phyloP scores from a whole-genome alignment of 176 grass and related monocot species.

The Tillandsia leiboldiana region DNA sequence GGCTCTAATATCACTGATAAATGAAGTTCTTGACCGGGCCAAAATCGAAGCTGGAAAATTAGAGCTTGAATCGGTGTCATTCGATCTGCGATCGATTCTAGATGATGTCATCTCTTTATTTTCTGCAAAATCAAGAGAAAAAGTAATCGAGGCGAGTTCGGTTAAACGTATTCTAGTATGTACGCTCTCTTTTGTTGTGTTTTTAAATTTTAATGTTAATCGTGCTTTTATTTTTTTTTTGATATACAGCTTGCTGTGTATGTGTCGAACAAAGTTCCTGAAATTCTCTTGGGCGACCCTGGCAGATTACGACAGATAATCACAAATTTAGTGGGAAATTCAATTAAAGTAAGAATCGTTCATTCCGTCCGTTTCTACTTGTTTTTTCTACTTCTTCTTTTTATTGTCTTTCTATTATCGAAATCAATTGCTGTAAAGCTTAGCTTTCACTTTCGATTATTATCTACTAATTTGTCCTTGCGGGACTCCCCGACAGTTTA shows the following conservation, averaged over 20 bases:
- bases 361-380: no score
- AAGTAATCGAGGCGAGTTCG: slow-evolving; percentile 69
- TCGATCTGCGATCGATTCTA: slow-evolving; percentile 75
- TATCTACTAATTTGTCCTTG: neutral
- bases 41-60: slow-evolving; percentile 92
- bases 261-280: slow-evolving; percentile 90
- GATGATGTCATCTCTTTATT: slow-evolving; percentile 88
- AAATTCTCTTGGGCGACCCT: slow-evolving; percentile 84
- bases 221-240: slow-evolving; percentile 8
- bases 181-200: neutral
- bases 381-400: neutral
- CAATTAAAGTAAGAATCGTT: slow-evolving; percentile 59
- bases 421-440: neutral
- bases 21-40: slow-evolving; percentile 93
- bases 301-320: slow-evolving; percentile 97
- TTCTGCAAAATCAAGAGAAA: slow-evolving; percentile 70
- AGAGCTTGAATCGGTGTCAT: slow-evolving; percentile 70
- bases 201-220: slow-evolving; percentile 14
- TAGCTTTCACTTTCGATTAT: neutral
- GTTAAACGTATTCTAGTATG: neutral
- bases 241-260: slow-evolving; percentile 80
- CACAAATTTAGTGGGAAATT: slow-evolving; percentile 94
- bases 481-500: slow-evolving; percentile 44
- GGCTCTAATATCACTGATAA: slow-evolving; percentile 80
- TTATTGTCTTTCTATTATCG: neutral